Evolutionary conservation across 2,329 filamentous ascomycete genomes (phyloP), one percentile per base, ranked within the genome.

Genomic region (Fusarium kyushuense): DNA sequence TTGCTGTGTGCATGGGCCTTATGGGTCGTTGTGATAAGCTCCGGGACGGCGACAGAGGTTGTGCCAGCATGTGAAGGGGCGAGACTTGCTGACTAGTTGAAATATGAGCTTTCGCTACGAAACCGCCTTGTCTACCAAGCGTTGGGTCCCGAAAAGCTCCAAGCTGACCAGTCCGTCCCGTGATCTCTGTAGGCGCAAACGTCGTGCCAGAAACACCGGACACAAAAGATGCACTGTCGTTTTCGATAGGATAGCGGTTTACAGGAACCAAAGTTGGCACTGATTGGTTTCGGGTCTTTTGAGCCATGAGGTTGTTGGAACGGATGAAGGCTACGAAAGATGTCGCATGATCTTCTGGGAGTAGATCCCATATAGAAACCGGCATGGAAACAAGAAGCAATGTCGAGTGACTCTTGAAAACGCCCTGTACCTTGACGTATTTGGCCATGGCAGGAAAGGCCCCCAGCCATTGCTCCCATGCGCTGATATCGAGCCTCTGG

Each of bases 401-500:
- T 0, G 84, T 89, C 1, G 87, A 89, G 69, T 88, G 85, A 49
- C 86, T 89, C 71, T 87, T 87, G 75, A 88, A 89, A 1, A 88
- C 82, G 11, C 86, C 86, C 69, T 89, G 86, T 8, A 89, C 83
- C 70, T 87, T 87, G 74, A 87, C 86, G 65, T 87, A 85, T 67
- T 85, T 88, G 41, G 86, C 86, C 56, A 89, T 77, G 4, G 85
- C 83, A 1, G 87, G 86, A 63, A 88, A 87, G 19, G 79, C 81
- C 29, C 79, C 76, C 5, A 89, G 79, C 86, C 86, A 89, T 55
- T 83, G 81, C 70, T 88, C 83, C 86, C 86, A 89, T 6, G 85
- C 84, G 57, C 84, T 82, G n/a, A 89, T 77, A 46, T 88, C 86
- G 2, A 88, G 75, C 16, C 79, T 78, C 64, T 88, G 86, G 52